These are phyloP conservation scores for Sporothrix inflata DNA, from an alignment of 2,329 filamentous ascomycete genomes.

Conservation along the genomic window DNA sequence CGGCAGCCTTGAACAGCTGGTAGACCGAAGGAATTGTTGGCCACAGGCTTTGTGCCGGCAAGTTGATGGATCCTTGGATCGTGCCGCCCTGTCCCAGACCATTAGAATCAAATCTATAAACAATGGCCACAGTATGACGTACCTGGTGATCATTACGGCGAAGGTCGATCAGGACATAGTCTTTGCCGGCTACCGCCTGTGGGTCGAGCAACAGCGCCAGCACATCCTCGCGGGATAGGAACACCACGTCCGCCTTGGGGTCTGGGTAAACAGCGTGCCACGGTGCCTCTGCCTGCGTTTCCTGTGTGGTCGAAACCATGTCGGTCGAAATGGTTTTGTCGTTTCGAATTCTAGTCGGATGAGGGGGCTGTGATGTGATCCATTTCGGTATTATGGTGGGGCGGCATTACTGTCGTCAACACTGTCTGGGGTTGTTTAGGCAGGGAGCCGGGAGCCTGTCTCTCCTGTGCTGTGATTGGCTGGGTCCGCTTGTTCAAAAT, in stretches of 20 bases:
- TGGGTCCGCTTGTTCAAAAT: not conserved
- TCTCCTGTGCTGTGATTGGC: not conserved
- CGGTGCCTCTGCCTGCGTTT: not conserved
- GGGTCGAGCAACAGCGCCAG: not conserved
- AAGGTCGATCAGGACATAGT: conserved; percentile 47
- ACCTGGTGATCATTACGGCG: conserved; percentile 50
- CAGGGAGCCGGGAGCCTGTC: not conserved
- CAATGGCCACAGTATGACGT: conserved; percentile 21
- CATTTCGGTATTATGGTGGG: not conserved
- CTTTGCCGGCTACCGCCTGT: conserved; percentile 25
- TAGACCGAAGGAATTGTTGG: conserved; percentile 49
- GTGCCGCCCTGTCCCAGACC: conserved; percentile 52
- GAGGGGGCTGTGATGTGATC: not conserved
- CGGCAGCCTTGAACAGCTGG: conserved; percentile 47
- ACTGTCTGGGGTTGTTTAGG: not conserved
- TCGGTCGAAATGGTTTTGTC: not conserved
- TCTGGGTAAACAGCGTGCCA: conserved; percentile 28
- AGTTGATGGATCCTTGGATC: conserved; percentile 57
- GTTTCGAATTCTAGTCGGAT: no score
- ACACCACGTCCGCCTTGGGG: conserved; percentile 6
- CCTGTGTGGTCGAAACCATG: not conserved
- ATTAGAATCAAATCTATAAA: conserved; percentile 34
- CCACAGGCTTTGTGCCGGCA: conserved; percentile 53
- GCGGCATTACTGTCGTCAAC: not conserved
- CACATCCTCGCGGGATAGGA: conserved; percentile 1